Evolutionary conservation across 1,139 yeast genomes (phyloP), one percentile per base, ranked within the genome.

Genomic region (Geotrichum bryndzae): DNA sequence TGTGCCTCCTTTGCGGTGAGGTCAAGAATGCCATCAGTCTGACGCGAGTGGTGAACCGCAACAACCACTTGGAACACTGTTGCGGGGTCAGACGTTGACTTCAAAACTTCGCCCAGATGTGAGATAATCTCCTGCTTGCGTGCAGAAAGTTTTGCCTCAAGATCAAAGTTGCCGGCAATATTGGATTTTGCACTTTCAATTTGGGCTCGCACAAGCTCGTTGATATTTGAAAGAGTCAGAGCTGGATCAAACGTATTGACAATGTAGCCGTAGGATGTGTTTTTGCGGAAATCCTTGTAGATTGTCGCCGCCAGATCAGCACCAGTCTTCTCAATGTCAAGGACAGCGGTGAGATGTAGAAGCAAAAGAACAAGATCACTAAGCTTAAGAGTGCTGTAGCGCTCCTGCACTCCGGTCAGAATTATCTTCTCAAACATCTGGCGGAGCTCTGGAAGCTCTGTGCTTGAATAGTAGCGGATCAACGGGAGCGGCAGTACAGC

Each of bases 291-390:
- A 22, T 55, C 50, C 4, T 27, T 55, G 29, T 38, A 55, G 6
- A 55, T 18, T 46, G 53, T 48, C 18, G 8, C 23, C n/a, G 53
- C 58, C 15, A 55, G 46, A 22, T n/a, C 38, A 7, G 48, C 18
- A 13, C 50, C 29, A 27, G 45, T 18, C 15, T 55, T 27, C 13
- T 48, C 31, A 18, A 60, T 33, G 41, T 56, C 59, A 15, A 45
- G 38, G 8, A 56, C 48, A 2, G 57, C 62, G 4, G 18, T 15
- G 13, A 60, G 52, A 33, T 56, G 46, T 2, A 60, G n/a, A 13
- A 33, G 23, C 22, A 60, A 25, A 10, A 60, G 29, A 11, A 53
- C 35, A 18, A 56, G 29, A 51, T 35, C 52, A 5, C 35, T 51
- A 1, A 35, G 27, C 41, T 56, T 56, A 11, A 13, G 33, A 3